Evolutionary conservation across 192 early-diverging fungal species (phyloP), one percentile per base, ranked within the genome.

Genomic region (Linnemannia exigua): DNA sequence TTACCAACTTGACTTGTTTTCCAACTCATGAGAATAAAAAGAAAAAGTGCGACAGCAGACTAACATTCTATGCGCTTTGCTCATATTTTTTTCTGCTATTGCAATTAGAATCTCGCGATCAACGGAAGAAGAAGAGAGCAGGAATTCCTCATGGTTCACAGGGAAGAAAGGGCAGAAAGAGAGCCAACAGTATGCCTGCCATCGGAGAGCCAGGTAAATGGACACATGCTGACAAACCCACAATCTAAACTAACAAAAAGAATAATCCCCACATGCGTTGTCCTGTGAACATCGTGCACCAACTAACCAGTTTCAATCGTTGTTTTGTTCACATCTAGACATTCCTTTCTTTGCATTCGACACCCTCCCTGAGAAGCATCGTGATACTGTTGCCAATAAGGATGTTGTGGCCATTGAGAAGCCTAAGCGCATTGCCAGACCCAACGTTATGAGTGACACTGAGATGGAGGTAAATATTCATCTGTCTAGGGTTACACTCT

Each of bases 391-490:
- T 41, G 77, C 51, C 61, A 79, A 75, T 48, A 84, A 78, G 35
- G 58, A 52, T 44, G 52, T 35, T 33, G 71, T 54, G 41, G 47
- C 28, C 15, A 36, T 63, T 46, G 79, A 79, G 44, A 50, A 31
- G 14, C 76, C 77, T 3, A 85, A 79, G 54, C 74, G 74, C 0
- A 58, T 47, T 51, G 47, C 52, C 28, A 70, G 82, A 37, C 73
- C 76, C 47, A 89, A 78, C 47, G 90, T 91, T 12, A 83, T 92
- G 67, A 92, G 91, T 52, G 92, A 93, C 70, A 93, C 91, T n/a
- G 92, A 92, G 73, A 88, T 93, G 74, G 92, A 93, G 84, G 90
- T 87, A 79, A 74, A 25, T 38, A 52, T 69, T 72, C 28, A 8
- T 63, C 5, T 46, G 1, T 31, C n/a, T 5, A 37, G 2, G 20